Base-by-base conservation (phyloP, 2,329 filamentous ascomycete genomes). In the Claviceps arundinis region DNA sequence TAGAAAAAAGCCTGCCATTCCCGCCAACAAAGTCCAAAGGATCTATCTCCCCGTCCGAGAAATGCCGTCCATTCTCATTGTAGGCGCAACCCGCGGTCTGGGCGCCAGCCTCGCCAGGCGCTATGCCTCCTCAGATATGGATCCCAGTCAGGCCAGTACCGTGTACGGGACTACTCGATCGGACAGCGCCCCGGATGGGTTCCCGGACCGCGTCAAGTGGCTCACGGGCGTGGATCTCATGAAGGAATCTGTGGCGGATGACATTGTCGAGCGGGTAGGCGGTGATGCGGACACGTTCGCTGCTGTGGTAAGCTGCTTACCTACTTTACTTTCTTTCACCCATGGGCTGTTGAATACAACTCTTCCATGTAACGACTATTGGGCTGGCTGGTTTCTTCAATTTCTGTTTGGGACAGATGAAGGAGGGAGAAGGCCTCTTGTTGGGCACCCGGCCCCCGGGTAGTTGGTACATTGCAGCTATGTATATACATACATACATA, bases 71-170 rank as follows among this genome's bases (percentile, higher is more conserved):
- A 68, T 84, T 37, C 73, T 87, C 2, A 73, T 88, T 30, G 71
- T 88, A 30, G 84, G 84, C 47, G 83, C 81, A 3, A 87, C 82
- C 1, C 74, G 84, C 43, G 84, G 84, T 50, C 73, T 87, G 3
- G 84, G 84, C 3, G 77, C 77, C 48, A 76, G 78, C 17, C 70
- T 87, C 30, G 72, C 73, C 34, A 76, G 77, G 56, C 66, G 73
- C 47, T 87, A 87, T 60, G 73, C 76, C 22, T 64, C 70, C 2
- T 61, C 72, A 72, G 46, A 42, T 9, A 42, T 42, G 40, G 40
- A 42, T 42, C 17, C 17, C 11, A 19, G 7, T 19, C n/a, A 19
- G 8, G n/a, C 8, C 17, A 42, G 13, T 19, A 68, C 66, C 6
- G 79, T 87, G 37, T 80, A 77, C 57, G 82, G 74, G 48, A 85